Base-by-base conservation (phyloP, 2,329 filamentous ascomycete species). In the Alternaria arbusti region DNA sequence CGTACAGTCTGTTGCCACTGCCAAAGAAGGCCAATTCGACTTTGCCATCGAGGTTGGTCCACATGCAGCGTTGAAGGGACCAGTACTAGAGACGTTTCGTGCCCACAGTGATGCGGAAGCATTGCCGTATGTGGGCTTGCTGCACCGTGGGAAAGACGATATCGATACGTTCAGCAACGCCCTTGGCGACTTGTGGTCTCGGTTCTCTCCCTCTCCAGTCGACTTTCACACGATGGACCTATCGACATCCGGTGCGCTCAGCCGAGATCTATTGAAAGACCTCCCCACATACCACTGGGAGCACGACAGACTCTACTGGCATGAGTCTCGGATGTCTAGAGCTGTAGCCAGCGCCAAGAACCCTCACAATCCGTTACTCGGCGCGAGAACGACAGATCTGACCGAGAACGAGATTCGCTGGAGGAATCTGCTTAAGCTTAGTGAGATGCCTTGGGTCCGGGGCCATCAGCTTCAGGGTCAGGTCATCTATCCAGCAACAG, bases 11-110 rank as follows among this genome's bases (percentile, higher is more conserved):
- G 28, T n/a, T 6, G 5, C 26, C 32, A 9, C 26, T 43, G 36
- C 65, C 4, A 15, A 20, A 11, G 25, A 51, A n/a, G 17, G 15
- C 20, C 26, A 26, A n/a, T 40, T 55, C 13, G 28, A 47, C 5
- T 8, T 63, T 11, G 30, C 51, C 4, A 28, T 85, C 6, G 84
- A 85, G 52, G 70, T 85, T 11, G 83, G 84, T 0, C 80, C 82
- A 4, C 83, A 85, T 64, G 78, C 82, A 1, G 78, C 81, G 2
- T 74, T 86, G 9, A 81, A 80, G 43, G 63, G 65, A 2, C 56
- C 56, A 7, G 23, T 20, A 25, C 12, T 28, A 6, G 30, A 69
- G 17, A 63, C 32, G 10, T n/a, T 67, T 15, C 17, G 20, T 20
- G 71, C 54, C 10, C 15, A 23, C n/a, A 10, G 36, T 8, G 11